Base-by-base conservation (phyloP, 2,329 filamentous ascomycete genomes). In the Arthrobotrys musiformis region DNA sequence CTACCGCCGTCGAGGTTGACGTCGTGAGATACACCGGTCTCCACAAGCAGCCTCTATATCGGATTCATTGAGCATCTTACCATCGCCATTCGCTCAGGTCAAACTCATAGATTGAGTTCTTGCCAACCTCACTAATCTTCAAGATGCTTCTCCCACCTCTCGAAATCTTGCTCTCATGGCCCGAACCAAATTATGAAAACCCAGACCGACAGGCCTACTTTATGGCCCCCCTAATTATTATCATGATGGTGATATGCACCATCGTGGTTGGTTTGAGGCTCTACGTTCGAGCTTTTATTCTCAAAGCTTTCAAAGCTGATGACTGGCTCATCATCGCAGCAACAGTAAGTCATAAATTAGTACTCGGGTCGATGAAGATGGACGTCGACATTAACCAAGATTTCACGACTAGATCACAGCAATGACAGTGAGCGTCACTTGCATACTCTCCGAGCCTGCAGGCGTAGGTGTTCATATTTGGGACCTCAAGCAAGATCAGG, bases 221-320 rank as follows among this genome's bases (percentile, higher is more conserved):
- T 24, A 37, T 79, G 73, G 61, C 64, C 17, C 68, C 48, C 7
- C 15, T 79, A 24, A 74, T 42, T 28, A 80, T 85, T 58, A 79
- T 82, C 13, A 85, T 85, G 78, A 83, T 83, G 6, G 75, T 82
- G 11, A 70, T 85, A 6, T 84, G 84, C 6, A 81, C 83, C 24
- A 52, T 85, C 22, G 82, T 84, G 15, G 79, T 86, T 26, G 61
- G 64, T 30, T 79, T 85, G 30, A 81, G 85, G 19, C 76, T 85
- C 7, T 85, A 83, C 79, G 82, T 84, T 22, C 82, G 85, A 4
- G 70, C 85, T 15, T 83, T 82, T 76, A 82, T 85, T 13, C 80
- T 85, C 56, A 80, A 82, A 70, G 79, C 78, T 2, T 75, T 83
- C 7, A 82, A 82, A 24, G 35, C 80, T 13, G 82, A 83, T 75